phyloP scores from a whole-genome alignment of 495 filamentous ascomycete genomes.

The Aspergillus panamensis region DNA sequence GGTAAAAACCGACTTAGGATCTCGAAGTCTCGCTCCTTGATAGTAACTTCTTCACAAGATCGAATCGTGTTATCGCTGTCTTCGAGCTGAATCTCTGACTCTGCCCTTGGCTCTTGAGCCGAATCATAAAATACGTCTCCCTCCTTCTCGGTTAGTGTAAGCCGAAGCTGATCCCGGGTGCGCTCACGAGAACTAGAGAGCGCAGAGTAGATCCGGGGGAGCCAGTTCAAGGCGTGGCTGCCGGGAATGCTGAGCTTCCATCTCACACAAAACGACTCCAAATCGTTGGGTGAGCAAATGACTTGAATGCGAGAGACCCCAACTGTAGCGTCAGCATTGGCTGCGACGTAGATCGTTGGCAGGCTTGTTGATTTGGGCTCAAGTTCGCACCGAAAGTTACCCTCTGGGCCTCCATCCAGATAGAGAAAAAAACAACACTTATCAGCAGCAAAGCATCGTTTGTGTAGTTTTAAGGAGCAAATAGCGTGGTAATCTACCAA shows the following conservation, averaged over 20 bases:
- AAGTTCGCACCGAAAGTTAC: slow-evolving; percentile 25
- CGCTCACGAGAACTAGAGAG: slow-evolving; percentile 9
- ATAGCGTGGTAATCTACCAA: slow-evolving; percentile 29
- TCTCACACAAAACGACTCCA: slow-evolving; percentile 29
- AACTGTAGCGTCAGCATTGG: background rate
- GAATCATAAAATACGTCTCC: background rate
- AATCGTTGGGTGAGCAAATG: slow-evolving; percentile 23
- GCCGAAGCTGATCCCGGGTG: slow-evolving; percentile 12
- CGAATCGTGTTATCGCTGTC: background rate
- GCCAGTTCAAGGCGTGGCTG: slow-evolving; percentile 21
- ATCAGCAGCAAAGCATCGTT: slow-evolving; percentile 35
- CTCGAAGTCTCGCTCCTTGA: background rate
- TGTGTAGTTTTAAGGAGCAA: slow-evolving; percentile 31
- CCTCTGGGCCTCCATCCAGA: slow-evolving; percentile 36
- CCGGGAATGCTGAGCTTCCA: slow-evolving; percentile 25
- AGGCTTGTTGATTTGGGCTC: slow-evolving; percentile 7
- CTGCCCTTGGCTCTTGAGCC: background rate
- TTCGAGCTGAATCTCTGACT: background rate
- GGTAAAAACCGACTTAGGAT: background rate
- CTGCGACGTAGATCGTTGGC: slow-evolving; percentile 23
- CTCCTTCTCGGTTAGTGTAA: slow-evolving; percentile 7
- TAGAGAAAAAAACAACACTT: slow-evolving; percentile 31
- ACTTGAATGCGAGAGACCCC: slow-evolving; percentile 29
- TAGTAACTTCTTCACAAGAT: background rate
- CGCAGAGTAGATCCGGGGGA: slow-evolving; percentile 28